These are phyloP conservation scores for Funneliformis geosporum DNA, from an alignment of 192 early-diverging fungal genomes.

Conservation along the genomic window DNA sequence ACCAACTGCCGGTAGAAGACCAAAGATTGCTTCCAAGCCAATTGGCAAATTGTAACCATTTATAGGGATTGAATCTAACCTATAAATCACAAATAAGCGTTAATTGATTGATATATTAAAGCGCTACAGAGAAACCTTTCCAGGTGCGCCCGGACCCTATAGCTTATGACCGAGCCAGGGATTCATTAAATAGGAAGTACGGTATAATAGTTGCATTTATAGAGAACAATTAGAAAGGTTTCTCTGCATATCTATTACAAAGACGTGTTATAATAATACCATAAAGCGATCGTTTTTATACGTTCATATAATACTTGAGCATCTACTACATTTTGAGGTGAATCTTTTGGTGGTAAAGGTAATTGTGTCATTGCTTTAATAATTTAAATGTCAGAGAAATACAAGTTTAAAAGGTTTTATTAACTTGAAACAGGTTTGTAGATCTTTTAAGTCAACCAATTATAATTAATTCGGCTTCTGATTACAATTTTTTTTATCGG, in stretches of 20 bases:
- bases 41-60: background rate
- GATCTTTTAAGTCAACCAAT: no score
- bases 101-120: background rate
- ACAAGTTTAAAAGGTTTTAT: no score
- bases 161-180: no score
- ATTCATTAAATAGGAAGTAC: no score
- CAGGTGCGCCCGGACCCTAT: no score
- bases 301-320: constrained; percentile 17
- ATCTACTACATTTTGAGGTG: background rate
- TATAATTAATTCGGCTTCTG: no score
- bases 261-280: background rate
- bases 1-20: constrained; percentile 5
- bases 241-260: background rate
- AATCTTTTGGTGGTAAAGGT: background rate
- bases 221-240: no score
- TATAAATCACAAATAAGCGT: background rate
- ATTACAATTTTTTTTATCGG: no score
- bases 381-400: background rate
- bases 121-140: no score
- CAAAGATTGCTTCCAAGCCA: constrained; percentile 12
- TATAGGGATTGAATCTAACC: constrained; percentile 16
- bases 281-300: constrained; percentile 7
- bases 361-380: background rate
- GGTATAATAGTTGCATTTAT: no score
- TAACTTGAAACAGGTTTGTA: background rate